A percentile compares a stretch with the other conserved stretches of the same genome.
Evolutionary conservation across 2,329 filamentous ascomycete species (phyloP).

Genomic region (Arthrobotrys musiformis): DNA sequence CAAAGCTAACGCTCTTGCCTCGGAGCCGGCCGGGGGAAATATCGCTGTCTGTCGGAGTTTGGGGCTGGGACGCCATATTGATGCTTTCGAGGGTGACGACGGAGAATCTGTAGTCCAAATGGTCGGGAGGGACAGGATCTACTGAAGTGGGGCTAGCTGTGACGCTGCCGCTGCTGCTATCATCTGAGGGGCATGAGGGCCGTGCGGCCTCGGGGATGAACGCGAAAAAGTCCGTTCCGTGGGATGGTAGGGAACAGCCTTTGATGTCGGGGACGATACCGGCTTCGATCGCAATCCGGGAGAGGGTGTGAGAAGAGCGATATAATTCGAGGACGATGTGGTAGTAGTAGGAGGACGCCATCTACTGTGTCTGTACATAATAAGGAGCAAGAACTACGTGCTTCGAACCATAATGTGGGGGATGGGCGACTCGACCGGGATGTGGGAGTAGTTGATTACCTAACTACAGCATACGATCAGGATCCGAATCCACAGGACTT

Average conservation of each 20-base stretch:
- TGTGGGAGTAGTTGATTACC: no score
- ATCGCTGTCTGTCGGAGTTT: conserved; percentile 17
- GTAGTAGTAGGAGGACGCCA: conserved; percentile 54
- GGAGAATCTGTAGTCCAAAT: conserved; percentile 49
- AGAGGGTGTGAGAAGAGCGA: conserved; percentile 20
- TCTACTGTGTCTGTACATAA: no score
- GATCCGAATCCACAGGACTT: no score
- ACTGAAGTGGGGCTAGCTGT: neutral
- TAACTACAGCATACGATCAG: no score
- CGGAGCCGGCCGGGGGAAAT: conserved; percentile 12
- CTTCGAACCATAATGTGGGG: no score
- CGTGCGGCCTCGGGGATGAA: conserved; percentile 18
- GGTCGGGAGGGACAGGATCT: conserved; percentile 3
- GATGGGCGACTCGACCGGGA: no score
- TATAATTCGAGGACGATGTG: conserved; percentile 48
- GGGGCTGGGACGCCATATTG: conserved; percentile 35
- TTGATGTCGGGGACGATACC: conserved; percentile 20
- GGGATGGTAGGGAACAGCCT: conserved; percentile 13
- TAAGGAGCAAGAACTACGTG: no score
- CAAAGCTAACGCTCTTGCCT: conserved; percentile 54
- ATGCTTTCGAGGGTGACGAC: conserved; percentile 48
- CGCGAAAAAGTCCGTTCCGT: conserved; percentile 37
- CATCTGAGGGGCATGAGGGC: conserved; percentile 21
- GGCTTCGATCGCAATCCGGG: conserved; percentile 23
- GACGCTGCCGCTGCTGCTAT: neutral